Evolutionary conservation across 164 flowering plant species (phyloP), one percentile per base, ranked within the genome.

Genomic region (Malania oleifera): DNA sequence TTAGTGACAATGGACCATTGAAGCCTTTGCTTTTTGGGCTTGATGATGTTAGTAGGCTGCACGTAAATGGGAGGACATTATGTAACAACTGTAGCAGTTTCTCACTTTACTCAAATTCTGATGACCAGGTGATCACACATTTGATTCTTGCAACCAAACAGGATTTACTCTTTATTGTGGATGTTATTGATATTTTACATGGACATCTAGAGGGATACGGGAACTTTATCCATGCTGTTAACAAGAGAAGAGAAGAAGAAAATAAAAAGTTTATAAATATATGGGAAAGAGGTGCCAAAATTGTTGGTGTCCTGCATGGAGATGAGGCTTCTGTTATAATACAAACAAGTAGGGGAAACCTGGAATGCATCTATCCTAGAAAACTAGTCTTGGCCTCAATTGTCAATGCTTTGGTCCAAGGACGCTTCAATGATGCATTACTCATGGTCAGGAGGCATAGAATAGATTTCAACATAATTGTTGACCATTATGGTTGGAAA

Each of bases 231-330:
- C 74, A 67, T 31, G 61, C 58, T 67, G 58, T 62, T 19, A 75
- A 61, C 44, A 87, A 62, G 57, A 67, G 66, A 60, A 70, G 56
- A 59, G 82, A 66, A 56, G 81, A 79, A 67, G 83, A 80, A 54
- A 81, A 70, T 50, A 73, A 54, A 22, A 73, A 74, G 50, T 79
- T 44, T 28, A 75, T 86, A 43, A 76, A 74, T 66, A 62, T 93
- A 19, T 93, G 97, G 99, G 99, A 93, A 78, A 85, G 83, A 73
- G 95, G 96, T 65, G 87, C 99, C 31, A 82, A 75, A 68, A 54
- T 93, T 64, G 55, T 80, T 64, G 95, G 95, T 20, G 87, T 85
- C 51, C 75, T 93, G 60, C 87, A 93, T 78, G 97, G 97, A 60
- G 95, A 91, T 73, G 96, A 81, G 74, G 91, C 95, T 61, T 86